Conservation (phyloP, 139 green algal genomes). For the Astrephomene gubernaculifera region DNA sequence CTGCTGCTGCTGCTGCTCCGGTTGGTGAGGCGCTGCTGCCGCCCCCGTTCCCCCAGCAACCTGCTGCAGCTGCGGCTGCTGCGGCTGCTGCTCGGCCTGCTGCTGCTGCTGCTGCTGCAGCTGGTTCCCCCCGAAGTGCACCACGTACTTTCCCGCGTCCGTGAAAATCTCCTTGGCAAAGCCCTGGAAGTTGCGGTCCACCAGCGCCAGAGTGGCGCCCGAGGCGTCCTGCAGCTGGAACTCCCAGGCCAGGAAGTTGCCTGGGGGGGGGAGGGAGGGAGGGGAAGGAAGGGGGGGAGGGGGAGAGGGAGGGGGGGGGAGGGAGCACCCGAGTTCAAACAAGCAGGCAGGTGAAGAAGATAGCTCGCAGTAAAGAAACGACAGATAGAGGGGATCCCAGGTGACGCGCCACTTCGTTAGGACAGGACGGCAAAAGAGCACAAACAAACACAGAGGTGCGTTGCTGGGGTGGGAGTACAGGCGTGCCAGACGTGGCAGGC, state of each 20-base stretch:
- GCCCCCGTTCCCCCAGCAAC: too few species aligned
- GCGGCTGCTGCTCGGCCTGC: neutral
- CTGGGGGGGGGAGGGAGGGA: conserved; percentile 14
- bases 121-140: conserved; percentile 90
- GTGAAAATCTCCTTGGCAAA: conserved; percentile 86
- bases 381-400: too few species aligned
- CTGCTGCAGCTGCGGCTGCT: neutral
- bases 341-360: too few species aligned
- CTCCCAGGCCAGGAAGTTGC: conserved; percentile 89
- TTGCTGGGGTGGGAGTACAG: too few species aligned
- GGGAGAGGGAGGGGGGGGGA: too few species aligned
- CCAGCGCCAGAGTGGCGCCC: conserved; percentile 82
- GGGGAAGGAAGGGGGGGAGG: too few species aligned
- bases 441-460: too few species aligned
- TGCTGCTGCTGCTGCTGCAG: conserved; percentile 39
- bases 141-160: conserved; percentile 86
- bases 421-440: too few species aligned
- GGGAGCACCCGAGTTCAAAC: too few species aligned
- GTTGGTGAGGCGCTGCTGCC: neutral
- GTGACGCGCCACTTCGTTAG: too few species aligned
- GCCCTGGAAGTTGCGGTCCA: conserved; percentile 90
- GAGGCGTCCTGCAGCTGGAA: conserved; percentile 85
- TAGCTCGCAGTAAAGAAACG: too few species aligned
- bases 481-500: too few species aligned
- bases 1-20: conserved; percentile 13